A percentile compares a stretch with the other conserved stretches of the same genome.
Conservation (phyloP, 768 basidiomycete species). For the Lactarius hatsudake region DNA sequence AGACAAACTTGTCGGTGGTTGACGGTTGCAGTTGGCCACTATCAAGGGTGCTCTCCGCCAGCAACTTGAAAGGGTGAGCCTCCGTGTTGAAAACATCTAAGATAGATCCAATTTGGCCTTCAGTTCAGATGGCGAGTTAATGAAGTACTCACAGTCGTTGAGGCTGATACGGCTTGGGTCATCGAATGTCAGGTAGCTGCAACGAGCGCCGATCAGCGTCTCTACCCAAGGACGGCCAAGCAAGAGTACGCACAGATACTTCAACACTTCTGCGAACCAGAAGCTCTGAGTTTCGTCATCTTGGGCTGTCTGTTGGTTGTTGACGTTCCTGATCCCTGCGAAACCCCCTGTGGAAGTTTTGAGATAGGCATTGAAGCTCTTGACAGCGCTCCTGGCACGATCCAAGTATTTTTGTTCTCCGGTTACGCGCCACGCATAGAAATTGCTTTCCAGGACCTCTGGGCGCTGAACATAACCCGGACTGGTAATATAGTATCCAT, state of each 20-base stretch:
- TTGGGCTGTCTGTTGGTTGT: conserved; percentile 38
- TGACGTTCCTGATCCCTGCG: conserved; percentile 57
- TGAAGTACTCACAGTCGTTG: conserved; percentile 52
- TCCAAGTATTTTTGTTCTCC: conserved; percentile 68
- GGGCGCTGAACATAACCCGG: conserved; percentile 62
- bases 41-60: conserved; percentile 35
- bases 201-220: not conserved
- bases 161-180: conserved; percentile 63
- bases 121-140: no score
- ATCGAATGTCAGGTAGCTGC: conserved; percentile 70
- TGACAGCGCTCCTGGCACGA: conserved; percentile 56
- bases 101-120: not conserved
- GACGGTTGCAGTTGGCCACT: conserved; percentile 28
- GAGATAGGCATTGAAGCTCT: conserved; percentile 58
- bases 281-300: conserved; percentile 70
- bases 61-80: conserved; percentile 14
- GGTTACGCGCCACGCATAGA: conserved; percentile 73
- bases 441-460: conserved; percentile 77
- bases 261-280: conserved; percentile 73
- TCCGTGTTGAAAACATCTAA: conserved; percentile 41
- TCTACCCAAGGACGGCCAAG: conserved; percentile 10
- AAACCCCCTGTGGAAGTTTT: conserved; percentile 44
- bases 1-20: conserved; percentile 28
- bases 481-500: conserved; percentile 64
- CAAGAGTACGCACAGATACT: conserved; percentile 53